Base-by-base conservation (phyloP, 139 green algal species). In the Chlamydomonas asymmetrica region DNA sequence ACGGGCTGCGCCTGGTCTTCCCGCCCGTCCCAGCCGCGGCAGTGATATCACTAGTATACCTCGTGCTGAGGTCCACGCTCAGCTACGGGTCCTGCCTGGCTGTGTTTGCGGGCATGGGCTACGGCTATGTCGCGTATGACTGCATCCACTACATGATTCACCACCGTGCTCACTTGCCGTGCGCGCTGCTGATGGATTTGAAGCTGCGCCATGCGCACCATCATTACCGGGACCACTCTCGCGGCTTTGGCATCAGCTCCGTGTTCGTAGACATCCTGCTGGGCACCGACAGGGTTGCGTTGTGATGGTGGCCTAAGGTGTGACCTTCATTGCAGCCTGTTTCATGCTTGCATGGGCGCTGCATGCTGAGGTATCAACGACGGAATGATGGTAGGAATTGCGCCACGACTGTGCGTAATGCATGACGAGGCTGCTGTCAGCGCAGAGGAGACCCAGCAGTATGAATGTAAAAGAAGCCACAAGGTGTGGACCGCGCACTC, bases 121-220 rank as follows among this genome's bases (percentile, higher is more conserved):
- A 90, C 34, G 95, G 94, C 9, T 99, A 99, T 71, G 80, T 98
- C 5, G 64, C 73, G 7, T 98, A 99, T 75, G 95, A 99, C 79
- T 90, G 85, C 71, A 72, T 89, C 34, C 95, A 99, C 74, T 99
- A 95, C 77, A 60, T 70, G n/a, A 78, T 94, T 25, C 92, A 97
- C 66, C 85, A 89, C 48, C 72, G 43, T 22, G 32, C 60, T 3
- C 31, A 35, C 31, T 50, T 82, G 40, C 71, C 69, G 23, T 35
- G 56, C 22, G 39, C 68, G 1, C 49, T 91, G 38, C 41, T 94
- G 38, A 72, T 68, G 9, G 35, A 73, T 16, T 65, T 96, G 40
- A 71, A 80, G 31, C 9, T 32, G 2, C 78, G 78, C 25, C 94
- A 98, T 81, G 84, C 93, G 77, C 45, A 90, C 45, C 94, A 98